Evolutionary conservation across 768 basidiomycete species (phyloP), one percentile per base, ranked within the genome.

Genomic region (Cystobasidium onofrii): DNA sequence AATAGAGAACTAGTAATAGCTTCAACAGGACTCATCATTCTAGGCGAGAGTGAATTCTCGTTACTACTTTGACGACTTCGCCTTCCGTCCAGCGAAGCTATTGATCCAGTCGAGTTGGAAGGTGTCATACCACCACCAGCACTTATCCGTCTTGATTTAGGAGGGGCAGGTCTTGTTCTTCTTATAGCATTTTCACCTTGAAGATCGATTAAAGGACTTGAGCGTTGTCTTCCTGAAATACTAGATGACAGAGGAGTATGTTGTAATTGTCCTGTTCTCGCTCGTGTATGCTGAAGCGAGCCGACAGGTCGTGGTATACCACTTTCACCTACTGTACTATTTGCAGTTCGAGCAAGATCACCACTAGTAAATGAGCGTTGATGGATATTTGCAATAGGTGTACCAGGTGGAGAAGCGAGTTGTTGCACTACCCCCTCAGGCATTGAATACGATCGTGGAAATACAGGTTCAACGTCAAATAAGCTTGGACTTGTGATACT

Each of bases 141-240:
- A 44, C 55, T 71, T 1, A 60, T 60, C 25, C 69, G n/a, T 18
- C 69, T 2, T 9, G 69, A 57, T 25, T 71, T 71, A 3, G 69
- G 69, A 33, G 69, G 69, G 1, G 69, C 69, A 60, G 69, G 69
- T 55, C 69, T 46, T n/a, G 69, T 2, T 29, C 69, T 23, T 60
- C 55, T 60, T 20, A 71, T 34, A 7, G 25, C 54, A 33, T 33
- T 55, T n/a, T 55, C 43, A 4, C 46, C 46, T 31, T 34, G 54
- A 13, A n/a, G 27, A 18, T 36, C 54, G 17, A 54, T 54, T 10
- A 71, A 36, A 23, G 69, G 69, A 55, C 54, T 57, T 10, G 69
- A 71, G 15, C 69, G 29, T 44, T 71, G 69, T 39, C 69, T 55
- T 2, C 46, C 43, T 67, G 44, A 67, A 9, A 67, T 67, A 25